Conservation (phyloP, 2,329 filamentous ascomycete species). For the Mycosphaerelloides madeirae region DNA sequence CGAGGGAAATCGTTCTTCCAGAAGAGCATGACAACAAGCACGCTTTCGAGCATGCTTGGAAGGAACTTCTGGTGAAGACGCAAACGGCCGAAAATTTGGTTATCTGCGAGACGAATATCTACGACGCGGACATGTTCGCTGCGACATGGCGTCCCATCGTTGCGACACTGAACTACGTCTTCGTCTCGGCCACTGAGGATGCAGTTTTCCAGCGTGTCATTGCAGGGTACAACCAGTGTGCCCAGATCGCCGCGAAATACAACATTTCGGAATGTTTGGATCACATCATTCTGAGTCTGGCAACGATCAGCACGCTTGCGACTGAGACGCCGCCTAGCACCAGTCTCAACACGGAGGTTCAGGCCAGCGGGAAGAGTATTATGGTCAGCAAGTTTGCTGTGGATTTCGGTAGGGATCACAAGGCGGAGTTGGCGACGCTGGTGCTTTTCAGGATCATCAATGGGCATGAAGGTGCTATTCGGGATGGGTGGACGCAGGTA, state of each 20-base stretch:
- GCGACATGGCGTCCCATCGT: conserved; percentile 94
- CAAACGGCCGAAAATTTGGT: conserved; percentile 68
- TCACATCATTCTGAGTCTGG: conserved; percentile 84
- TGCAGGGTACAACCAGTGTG: conserved; percentile 92
- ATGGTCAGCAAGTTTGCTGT: conserved; percentile 99
- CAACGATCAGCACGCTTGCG: conserved; percentile 83
- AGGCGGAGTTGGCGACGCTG: conserved; percentile 86
- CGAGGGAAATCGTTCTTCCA: conserved; percentile 90
- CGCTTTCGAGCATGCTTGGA: conserved; percentile 97
- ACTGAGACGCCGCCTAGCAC: conserved; percentile 74
- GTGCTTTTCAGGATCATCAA: conserved; percentile 92
- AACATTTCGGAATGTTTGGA: conserved; percentile 80
- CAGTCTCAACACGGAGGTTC: conserved; percentile 87
- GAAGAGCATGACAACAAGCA: conserved; percentile 97
- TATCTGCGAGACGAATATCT: conserved; percentile 85
- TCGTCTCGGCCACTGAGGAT: conserved; percentile 97
- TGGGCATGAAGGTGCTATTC: conserved; percentile 73
- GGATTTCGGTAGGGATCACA: conserved; percentile 87
- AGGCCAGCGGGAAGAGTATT: conserved; percentile 77
- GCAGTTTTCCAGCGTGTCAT: conserved; percentile 91
- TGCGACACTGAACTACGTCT: conserved; percentile 93
- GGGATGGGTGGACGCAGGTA: conserved; percentile 73
- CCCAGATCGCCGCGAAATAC: conserved; percentile 83
- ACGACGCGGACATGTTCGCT: conserved; percentile 95
- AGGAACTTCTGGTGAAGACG: conserved; percentile 83